phyloP scores from a whole-genome alignment of 257 asterid species.

The Ehretia macrophylla region DNA sequence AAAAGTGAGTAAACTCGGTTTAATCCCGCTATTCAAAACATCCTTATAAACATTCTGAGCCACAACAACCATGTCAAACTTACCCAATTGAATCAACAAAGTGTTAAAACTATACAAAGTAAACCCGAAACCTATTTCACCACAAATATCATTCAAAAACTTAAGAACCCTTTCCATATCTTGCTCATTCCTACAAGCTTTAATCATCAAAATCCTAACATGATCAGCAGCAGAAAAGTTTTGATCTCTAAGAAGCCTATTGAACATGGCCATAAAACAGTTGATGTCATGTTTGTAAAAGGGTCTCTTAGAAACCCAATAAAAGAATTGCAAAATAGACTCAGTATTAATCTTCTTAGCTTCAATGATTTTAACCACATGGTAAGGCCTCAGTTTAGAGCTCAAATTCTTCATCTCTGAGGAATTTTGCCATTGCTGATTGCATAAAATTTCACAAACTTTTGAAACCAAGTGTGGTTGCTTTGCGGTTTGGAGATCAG shows the following conservation, averaged over 20 bases:
- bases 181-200: conserved; percentile 50
- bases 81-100: conserved; percentile 78
- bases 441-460: conserved; percentile 52
- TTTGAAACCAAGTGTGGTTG: conserved; percentile 24
- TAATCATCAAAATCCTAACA: conserved; percentile 73
- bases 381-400: conserved; percentile 51
- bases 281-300: conserved; percentile 72
- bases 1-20: conserved; percentile 64
- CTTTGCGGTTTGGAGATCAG: conserved; percentile 1
- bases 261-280: conserved; percentile 71
- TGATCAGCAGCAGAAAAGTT: conserved; percentile 63
- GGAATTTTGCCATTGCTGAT: conserved; percentile 57
- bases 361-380: conserved; percentile 51
- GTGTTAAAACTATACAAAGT: conserved; percentile 72
- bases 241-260: conserved; percentile 59
- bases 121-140: conserved; percentile 34
- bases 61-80: conserved; percentile 57
- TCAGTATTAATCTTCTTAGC: conserved; percentile 35
- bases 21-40: conserved; percentile 49
- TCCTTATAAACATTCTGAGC: conserved; percentile 51
- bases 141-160: conserved; percentile 45
- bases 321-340: conserved; percentile 56
- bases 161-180: conserved; percentile 52
- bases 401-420: conserved; percentile 52
- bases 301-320: conserved; percentile 75